Base-by-base conservation (phyloP, 306 rosid genomes). In the Macrotyloma uniflorum region DNA sequence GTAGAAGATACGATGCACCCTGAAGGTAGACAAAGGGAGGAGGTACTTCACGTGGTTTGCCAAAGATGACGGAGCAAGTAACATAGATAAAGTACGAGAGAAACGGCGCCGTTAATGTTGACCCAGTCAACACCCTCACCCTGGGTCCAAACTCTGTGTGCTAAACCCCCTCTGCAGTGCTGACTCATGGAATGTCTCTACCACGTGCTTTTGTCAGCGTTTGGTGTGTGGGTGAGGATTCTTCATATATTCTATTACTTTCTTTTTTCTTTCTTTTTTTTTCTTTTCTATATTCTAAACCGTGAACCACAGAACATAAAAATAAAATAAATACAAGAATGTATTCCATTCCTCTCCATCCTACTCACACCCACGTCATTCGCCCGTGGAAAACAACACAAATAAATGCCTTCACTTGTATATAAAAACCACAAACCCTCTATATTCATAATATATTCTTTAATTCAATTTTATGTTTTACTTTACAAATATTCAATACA, bases 31-130 rank as follows among this genome's bases (percentile, higher is more conserved):
- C 80, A 49, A 79, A 16, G 66, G 71, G 28, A 22, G 1, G 20
- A 63, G 40, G 73, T 32, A 38, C 3, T 45, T 78, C 90, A 86
- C 85, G 82, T 83, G 87, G 62, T 5, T 9, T 20, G 11, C 47
- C 83, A 64, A 72, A 67, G 49, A 57, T 24, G 28, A 80, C 35
- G 54, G 62, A 72, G 14, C 19, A 67, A 14, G 14, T 47, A 57
- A 22, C 14, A 3, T 67, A 57, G 43, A 49, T 8, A 24, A 54
- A 50, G 26, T 36, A 61, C 19, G 36, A 15, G 28, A 51, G 36
- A 6, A 54, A 72, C 47, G 38, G 50, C 64, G 81, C 89, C 83
- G 83, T 55, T 24, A 38, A 61, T 19, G 24, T 73, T 83, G 87
- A 80, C 82, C 62, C 19, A 4, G 18, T 35, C 11, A 28, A 36